Conservation (phyloP, 2,329 filamentous ascomycete genomes). For the Geosmithia morbida region DNA sequence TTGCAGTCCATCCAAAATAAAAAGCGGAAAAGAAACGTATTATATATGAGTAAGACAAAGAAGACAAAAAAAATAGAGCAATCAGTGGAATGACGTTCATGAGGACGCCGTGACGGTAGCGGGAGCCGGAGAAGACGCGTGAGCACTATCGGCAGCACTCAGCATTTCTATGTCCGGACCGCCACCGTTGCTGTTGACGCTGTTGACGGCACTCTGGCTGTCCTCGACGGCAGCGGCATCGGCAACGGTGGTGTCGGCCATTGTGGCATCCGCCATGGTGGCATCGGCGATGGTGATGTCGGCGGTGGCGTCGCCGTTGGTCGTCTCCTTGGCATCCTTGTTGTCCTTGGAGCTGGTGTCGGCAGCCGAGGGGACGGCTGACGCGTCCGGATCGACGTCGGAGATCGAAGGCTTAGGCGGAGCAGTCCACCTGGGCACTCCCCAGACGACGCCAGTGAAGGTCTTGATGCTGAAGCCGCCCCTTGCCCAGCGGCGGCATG, state of each 20-base stretch:
- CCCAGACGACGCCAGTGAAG: conserved; percentile 80
- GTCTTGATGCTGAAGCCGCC: conserved; percentile 76
- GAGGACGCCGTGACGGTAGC: conserved; percentile 31
- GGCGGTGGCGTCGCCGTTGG: not conserved
- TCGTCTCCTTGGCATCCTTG: conserved; percentile 19
- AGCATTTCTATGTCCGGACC: conserved; percentile 34
- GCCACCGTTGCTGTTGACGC: conserved; percentile 25
- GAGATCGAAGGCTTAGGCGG: conserved; percentile 41
- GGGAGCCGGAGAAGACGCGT: conserved; percentile 37
- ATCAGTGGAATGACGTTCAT: conserved; percentile 4
- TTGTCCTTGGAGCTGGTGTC: conserved; percentile 48
- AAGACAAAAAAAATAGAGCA: not conserved
- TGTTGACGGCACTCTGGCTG: conserved; percentile 31
- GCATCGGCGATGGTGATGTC: not conserved
- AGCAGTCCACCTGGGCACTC: conserved; percentile 69
- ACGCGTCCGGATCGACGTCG: conserved; percentile 29
- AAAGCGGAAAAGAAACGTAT: not conserved
- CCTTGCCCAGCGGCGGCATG: conserved; percentile 82
- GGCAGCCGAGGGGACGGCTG: conserved; percentile 28
- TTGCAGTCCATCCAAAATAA: not conserved
- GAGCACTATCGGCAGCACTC: conserved; percentile 29
- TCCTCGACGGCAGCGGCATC: conserved; percentile 10
- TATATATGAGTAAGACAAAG: not conserved
- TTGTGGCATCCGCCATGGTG: not conserved
- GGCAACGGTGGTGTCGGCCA: not conserved